Evolutionary conservation across 2,329 filamentous ascomycete genomes (phyloP).

Genomic region (Phaeophleospora eucalypticola): DNA sequence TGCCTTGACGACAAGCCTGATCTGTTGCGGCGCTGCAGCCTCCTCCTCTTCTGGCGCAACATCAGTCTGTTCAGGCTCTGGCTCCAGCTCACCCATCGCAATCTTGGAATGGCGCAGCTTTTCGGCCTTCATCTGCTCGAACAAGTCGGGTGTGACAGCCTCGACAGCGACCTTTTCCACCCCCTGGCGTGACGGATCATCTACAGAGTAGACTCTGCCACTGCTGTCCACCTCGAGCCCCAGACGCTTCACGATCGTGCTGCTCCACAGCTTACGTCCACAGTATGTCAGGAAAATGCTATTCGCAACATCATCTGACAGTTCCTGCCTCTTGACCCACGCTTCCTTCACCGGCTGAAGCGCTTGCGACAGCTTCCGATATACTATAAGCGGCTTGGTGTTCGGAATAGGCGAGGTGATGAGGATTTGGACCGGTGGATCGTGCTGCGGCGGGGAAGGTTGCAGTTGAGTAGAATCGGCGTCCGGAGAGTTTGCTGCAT

Average conservation of each 20-base stretch:
- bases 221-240: constrained; percentile 52
- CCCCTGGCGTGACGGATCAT: constrained; percentile 47
- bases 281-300: constrained; percentile 76
- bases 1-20: constrained; percentile 51
- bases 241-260: constrained; percentile 67
- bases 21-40: constrained; percentile 19
- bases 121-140: constrained; percentile 48
- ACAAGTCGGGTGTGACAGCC: constrained; percentile 67
- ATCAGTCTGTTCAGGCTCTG: constrained; percentile 7
- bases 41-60: constrained; percentile 15
- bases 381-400: constrained; percentile 59
- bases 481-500: constrained; percentile 5
- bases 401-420: constrained; percentile 63
- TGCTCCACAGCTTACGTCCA: constrained; percentile 65
- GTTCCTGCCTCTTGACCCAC: constrained; percentile 64
- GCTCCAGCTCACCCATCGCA: constrained; percentile 1
- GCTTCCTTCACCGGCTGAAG: constrained; percentile 63
- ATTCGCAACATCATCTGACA: constrained; percentile 47
- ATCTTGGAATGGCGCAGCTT: constrained; percentile 24
- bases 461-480: constrained; percentile 3
- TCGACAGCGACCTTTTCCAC: constrained; percentile 65
- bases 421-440: constrained; percentile 59
- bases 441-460: constrained; percentile 30
- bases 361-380: constrained; percentile 62
- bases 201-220: constrained; percentile 39